These are phyloP conservation scores for Hirschfeldia incana DNA, from an alignment of 345 rosid species.

Conservation along the genomic window DNA sequence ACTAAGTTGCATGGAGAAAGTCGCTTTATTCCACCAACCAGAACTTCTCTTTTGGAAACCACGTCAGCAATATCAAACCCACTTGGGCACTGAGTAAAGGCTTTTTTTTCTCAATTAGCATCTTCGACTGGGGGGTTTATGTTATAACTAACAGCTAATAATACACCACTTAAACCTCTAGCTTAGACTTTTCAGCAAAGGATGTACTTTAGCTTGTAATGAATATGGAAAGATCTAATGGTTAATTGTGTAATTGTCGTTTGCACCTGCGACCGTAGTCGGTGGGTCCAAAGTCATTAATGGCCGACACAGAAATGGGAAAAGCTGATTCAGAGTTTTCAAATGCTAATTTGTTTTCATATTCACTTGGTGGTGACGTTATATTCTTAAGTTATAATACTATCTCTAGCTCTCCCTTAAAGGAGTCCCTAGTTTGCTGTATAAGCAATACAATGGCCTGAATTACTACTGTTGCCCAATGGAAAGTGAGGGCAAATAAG, in stretches of 20 bases:
- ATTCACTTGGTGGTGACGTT: not conserved
- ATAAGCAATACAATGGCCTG: no score
- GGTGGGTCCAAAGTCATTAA: constrained; percentile 21
- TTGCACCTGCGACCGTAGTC: not conserved
- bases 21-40: constrained; percentile 22
- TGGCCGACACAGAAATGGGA: constrained; percentile 35
- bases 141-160: not conserved
- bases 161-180: not conserved
- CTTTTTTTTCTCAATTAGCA: not conserved
- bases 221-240: not conserved
- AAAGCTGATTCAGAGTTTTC: constrained; percentile 15
- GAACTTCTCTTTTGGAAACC: constrained; percentile 27
- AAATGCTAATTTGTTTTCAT: not conserved
- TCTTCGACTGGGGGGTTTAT: not conserved
- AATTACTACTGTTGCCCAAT: no score
- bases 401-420: not conserved
- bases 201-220: not conserved
- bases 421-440: not conserved
- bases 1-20: constrained; percentile 34
- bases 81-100: constrained; percentile 5
- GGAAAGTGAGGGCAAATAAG: no score
- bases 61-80: constrained; percentile 27
- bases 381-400: not conserved
- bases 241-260: not conserved
- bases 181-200: not conserved